Percentiles rank a stretch among this genome's conserved stretches.
Conservation (phyloP, 371 early-diverging fungal genomes). For the Actinomucor elegans region DNA sequence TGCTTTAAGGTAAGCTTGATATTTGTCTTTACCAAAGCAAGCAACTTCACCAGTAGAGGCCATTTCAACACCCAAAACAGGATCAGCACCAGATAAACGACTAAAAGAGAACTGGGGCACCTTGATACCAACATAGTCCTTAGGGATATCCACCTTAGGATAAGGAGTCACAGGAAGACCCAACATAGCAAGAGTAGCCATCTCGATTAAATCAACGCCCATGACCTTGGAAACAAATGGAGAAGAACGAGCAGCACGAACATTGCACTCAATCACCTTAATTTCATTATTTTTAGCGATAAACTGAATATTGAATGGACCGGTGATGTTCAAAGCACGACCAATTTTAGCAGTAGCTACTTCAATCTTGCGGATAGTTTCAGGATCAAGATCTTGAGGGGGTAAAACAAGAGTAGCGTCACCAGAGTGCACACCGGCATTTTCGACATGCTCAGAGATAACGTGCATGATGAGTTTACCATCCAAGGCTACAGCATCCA, state of each 20-base stretch:
- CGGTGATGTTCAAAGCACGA: slow-evolving; percentile 88
- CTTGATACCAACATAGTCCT: slow-evolving; percentile 87
- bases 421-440: slow-evolving; percentile 97
- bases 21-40: slow-evolving; percentile 92
- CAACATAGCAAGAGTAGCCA: slow-evolving; percentile 91
- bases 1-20: slow-evolving; percentile 94
- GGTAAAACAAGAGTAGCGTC: slow-evolving; percentile 94
- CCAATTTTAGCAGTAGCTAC: slow-evolving; percentile 86
- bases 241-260: slow-evolving; percentile 94
- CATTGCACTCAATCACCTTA: slow-evolving; percentile 97
- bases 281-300: slow-evolving; percentile 93
- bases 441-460: slow-evolving; percentile 93
- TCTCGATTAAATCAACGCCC: slow-evolving; percentile 88
- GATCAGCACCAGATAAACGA: slow-evolving; percentile 93
- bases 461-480: slow-evolving; percentile 89
- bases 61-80: slow-evolving; percentile 97
- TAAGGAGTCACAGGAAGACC: slow-evolving; percentile 73
- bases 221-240: slow-evolving; percentile 95
- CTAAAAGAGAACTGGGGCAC: slow-evolving; percentile 96
- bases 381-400: slow-evolving; percentile 87
- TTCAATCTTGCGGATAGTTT: slow-evolving; percentile 85
- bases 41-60: slow-evolving; percentile 98
- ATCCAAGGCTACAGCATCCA: slow-evolving; percentile 91
- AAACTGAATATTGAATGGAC: slow-evolving; percentile 96
- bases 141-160: slow-evolving; percentile 59